Percentiles rank a stretch among this genome's conserved stretches.
These are phyloP conservation scores for Didymella exigua DNA, from an alignment of 2,329 filamentous ascomycete genomes.

Conservation along the genomic window DNA sequence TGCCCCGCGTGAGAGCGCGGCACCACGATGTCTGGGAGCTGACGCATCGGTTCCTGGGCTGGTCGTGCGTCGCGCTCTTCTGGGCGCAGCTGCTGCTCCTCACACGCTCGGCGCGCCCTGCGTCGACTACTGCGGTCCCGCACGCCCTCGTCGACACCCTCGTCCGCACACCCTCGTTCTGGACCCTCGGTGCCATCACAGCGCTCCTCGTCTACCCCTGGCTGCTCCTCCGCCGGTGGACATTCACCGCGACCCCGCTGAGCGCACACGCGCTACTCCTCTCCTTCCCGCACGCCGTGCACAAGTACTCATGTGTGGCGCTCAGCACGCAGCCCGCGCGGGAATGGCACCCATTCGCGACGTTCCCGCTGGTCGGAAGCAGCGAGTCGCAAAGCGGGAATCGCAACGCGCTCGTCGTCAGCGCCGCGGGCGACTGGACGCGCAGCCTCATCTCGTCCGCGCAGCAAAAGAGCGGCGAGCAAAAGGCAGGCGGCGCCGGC, in stretches of 20 bases:
- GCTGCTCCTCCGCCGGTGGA: conserved; percentile 71
- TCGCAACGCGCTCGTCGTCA: conserved; percentile 45
- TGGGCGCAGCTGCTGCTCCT: conserved; percentile 33
- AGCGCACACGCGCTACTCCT: conserved; percentile 75
- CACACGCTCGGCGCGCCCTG: too few species aligned
- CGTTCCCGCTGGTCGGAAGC: conserved; percentile 40
- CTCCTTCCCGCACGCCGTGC: conserved; percentile 49
- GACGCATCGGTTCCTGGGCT: conserved; percentile 45
- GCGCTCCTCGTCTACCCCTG: conserved; percentile 73
- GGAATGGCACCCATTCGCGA: conserved; percentile 49
- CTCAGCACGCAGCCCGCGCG: conserved; percentile 32
- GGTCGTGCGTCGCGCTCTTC: conserved; percentile 39
- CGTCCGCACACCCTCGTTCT: conserved; percentile 54
- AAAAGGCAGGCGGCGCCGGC: not conserved
- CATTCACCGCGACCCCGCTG: conserved; percentile 68
- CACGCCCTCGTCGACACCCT: conserved; percentile 3
- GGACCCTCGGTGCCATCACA: conserved; percentile 70
- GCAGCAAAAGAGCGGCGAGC: not conserved
- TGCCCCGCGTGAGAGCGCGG: conserved; percentile 27
- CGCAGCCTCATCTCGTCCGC: conserved; percentile 24
- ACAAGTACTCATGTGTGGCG: conserved; percentile 40
- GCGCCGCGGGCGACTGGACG: conserved; percentile 44
- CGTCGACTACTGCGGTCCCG: too few species aligned
- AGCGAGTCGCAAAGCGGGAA: conserved; percentile 36
- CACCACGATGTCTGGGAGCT: conserved; percentile 45